A percentile compares a stretch with the other conserved stretches of the same genome.
Conservation (phyloP, 345 rosid genomes). For the Salix koriyanagi region DNA sequence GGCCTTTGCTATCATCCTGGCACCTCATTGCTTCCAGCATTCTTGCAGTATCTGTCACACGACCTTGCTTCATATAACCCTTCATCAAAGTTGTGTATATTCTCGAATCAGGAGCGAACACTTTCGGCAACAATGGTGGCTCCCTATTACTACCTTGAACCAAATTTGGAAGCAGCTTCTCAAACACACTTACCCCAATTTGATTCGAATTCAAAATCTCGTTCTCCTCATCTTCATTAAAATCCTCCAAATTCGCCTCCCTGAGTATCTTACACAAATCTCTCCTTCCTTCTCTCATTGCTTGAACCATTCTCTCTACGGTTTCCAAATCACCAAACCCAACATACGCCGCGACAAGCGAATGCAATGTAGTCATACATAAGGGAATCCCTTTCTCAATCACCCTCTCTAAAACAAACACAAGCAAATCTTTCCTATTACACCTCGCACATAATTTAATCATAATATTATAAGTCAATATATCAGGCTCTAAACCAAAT, state of each 20-base stretch:
- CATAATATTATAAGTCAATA: slow-evolving; percentile 69
- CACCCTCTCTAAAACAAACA: slow-evolving; percentile 69
- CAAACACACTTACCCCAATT: slow-evolving; percentile 38
- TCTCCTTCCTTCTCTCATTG: slow-evolving; percentile 81
- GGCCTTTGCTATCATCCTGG: slow-evolving; percentile 60
- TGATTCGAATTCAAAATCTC: slow-evolving; percentile 17
- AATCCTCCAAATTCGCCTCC: slow-evolving; percentile 45
- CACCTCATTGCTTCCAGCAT: slow-evolving; percentile 84
- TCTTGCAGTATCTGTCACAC: slow-evolving; percentile 62
- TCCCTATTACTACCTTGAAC: slow-evolving; percentile 27
- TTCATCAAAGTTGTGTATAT: slow-evolving; percentile 88
- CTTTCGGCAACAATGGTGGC: slow-evolving; percentile 63
- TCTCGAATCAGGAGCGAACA: slow-evolving; percentile 64
- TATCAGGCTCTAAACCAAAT: slow-evolving; percentile 63
- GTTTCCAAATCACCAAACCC: slow-evolving; percentile 76
- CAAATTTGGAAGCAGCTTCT: slow-evolving; percentile 67
- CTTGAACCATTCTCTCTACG: slow-evolving; percentile 76
- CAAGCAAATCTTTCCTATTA: slow-evolving; percentile 64
- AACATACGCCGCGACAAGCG: slow-evolving; percentile 86
- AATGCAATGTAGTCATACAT: slow-evolving; percentile 78
- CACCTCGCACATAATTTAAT: slow-evolving; percentile 79
- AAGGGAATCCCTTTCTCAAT: slow-evolving; percentile 47
- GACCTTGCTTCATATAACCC: slow-evolving; percentile 88
- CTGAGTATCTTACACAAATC: slow-evolving; percentile 75
- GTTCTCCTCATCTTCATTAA: slow-evolving; percentile 37